phyloP scores from a whole-genome alignment of 2,329 filamentous ascomycete species.

The Aspergillus niger region DNA sequence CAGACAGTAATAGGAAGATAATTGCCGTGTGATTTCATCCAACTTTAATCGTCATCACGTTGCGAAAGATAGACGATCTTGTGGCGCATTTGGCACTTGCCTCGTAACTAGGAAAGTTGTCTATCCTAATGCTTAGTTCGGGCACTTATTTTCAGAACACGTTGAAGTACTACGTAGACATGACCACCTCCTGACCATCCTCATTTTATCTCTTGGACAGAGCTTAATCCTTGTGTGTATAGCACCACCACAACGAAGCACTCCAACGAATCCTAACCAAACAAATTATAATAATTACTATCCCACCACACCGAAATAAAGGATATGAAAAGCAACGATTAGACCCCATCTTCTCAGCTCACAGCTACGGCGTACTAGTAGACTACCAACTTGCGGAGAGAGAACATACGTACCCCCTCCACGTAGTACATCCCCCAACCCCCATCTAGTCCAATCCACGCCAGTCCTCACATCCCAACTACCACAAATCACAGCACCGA shows the following conservation, averaged over 20 bases:
- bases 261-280: too few relatives aligned
- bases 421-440: not conserved
- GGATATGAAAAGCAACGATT: too few relatives aligned
- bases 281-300: too few relatives aligned
- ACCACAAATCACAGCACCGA: too few relatives aligned
- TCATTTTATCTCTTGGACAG: not conserved
- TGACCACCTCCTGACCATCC: not conserved
- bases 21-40: not conserved
- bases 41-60: not conserved
- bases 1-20: not conserved
- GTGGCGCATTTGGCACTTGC: not conserved
- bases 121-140: not conserved
- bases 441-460: not conserved
- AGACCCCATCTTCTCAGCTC: too few relatives aligned
- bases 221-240: not conserved
- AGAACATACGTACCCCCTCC: constrained; percentile 1
- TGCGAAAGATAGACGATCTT: not conserved
- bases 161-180: not conserved
- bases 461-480: too few relatives aligned
- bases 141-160: not conserved
- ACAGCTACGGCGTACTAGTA: too few relatives aligned
- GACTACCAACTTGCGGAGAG: not conserved
- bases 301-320: too few relatives aligned
- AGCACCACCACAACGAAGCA: not conserved
- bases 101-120: not conserved